phyloP scores from a whole-genome alignment of 2,329 filamentous ascomycete genomes.

The Colletotrichum sp. region DNA sequence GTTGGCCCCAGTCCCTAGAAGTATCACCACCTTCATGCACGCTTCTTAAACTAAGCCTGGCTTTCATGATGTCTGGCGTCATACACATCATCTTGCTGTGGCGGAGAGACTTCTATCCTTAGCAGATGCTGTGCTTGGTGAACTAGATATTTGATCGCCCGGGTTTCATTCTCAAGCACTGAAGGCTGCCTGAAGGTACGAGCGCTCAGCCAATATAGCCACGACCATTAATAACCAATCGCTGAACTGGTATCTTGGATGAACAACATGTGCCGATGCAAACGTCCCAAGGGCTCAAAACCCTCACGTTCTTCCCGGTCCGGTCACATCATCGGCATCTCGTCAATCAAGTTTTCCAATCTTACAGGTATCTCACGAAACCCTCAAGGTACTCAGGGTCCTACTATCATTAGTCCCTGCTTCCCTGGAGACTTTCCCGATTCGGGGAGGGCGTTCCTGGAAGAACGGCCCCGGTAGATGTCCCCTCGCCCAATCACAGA shows the following conservation, averaged over 20 bases:
- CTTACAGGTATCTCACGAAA: neutral
- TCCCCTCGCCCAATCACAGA: neutral
- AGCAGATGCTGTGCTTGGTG: too few relatives aligned
- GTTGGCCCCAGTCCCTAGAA: too few relatives aligned
- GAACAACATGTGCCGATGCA: neutral
- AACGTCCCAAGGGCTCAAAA: neutral
- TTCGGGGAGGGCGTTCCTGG: neutral
- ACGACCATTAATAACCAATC: neutral
- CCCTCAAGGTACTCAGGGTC: slow-evolving; percentile 13
- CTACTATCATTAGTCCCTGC: neutral
- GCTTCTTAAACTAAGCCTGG: too few relatives aligned
- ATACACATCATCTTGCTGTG: too few relatives aligned
- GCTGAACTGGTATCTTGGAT: neutral
- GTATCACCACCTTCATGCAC: too few relatives aligned
- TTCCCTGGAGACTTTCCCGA: neutral
- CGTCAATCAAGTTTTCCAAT: neutral
- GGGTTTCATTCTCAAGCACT: too few relatives aligned
- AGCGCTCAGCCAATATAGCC: neutral
- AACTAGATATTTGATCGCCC: too few relatives aligned
- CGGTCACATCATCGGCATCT: neutral
- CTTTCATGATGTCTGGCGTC: too few relatives aligned
- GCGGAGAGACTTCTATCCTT: too few relatives aligned
- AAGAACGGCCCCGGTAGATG: neutral
- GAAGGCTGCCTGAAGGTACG: neutral
- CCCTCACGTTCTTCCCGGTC: neutral